These are phyloP conservation scores for Rhizophagus prolifer DNA, from an alignment of 192 early-diverging fungal genomes.

Conservation along the genomic window DNA sequence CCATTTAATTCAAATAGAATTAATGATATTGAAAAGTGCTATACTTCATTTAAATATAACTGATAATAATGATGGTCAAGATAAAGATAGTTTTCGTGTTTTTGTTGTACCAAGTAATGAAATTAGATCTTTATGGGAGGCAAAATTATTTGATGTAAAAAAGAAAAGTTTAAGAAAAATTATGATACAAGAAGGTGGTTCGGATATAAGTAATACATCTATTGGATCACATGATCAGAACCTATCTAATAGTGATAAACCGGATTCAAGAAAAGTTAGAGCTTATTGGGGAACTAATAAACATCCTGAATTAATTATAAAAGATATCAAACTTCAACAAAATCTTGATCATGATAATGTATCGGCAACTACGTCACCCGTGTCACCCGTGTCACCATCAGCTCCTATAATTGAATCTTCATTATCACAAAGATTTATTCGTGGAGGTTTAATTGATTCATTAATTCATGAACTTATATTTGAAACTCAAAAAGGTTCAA, in stretches of 20 bases:
- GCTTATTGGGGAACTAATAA: conserved; percentile 55
- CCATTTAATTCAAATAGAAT: neutral
- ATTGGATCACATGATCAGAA: neutral
- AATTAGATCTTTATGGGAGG: conserved; percentile 53
- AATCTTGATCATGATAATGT: neutral
- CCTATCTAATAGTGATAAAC: neutral
- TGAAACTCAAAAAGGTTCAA: conserved; percentile 32
- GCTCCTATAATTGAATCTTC: neutral
- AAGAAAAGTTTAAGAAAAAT: conserved; percentile 36
- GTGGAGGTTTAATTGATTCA: conserved; percentile 45
- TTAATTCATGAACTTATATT: conserved; percentile 67
- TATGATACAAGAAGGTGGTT: neutral
- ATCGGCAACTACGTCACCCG: neutral
- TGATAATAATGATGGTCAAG: conserved; percentile 20
- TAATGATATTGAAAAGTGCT: conserved; percentile 19
- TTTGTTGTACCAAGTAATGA: conserved; percentile 54
- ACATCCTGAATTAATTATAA: conserved; percentile 54
- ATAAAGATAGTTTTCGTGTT: conserved; percentile 37
- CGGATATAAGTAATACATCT: neutral
- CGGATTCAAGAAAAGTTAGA: conserved; percentile 27
- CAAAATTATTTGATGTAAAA: conserved; percentile 53
- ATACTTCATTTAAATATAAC: conserved; percentile 17
- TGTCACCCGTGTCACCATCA: neutral
- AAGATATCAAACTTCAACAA: neutral
- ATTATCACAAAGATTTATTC: conserved; percentile 17